phyloP scores from a whole-genome alignment of 1,284 basidiomycete species.

The Cryptococcus jaspeensis region DNA sequence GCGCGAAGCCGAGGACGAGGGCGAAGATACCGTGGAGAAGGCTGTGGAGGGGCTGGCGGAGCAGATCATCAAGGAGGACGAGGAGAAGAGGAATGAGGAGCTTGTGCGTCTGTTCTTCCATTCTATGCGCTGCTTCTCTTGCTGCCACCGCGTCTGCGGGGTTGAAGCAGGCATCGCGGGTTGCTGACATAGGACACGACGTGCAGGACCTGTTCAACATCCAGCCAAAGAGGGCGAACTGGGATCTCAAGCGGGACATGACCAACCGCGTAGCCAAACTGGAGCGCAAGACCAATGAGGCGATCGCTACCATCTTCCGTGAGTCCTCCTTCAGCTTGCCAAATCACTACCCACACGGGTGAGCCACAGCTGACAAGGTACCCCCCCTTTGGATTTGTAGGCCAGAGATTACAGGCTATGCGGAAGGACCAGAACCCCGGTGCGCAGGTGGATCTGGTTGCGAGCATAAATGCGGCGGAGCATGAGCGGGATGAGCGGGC shows the following conservation, averaged over 20 bases:
- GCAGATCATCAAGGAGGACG: slow-evolving; percentile 79
- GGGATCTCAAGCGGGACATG: slow-evolving; percentile 95
- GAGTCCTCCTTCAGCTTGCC: slow-evolving; percentile 40
- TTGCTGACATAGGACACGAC: background rate
- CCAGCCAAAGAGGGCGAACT: slow-evolving; percentile 91
- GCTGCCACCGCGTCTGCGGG: background rate
- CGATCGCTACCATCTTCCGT: slow-evolving; percentile 91
- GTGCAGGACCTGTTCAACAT: slow-evolving; percentile 90
- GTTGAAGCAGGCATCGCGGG: background rate
- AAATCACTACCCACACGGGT: background rate
- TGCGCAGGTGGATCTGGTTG: slow-evolving; percentile 46
- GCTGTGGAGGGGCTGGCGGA: slow-evolving; percentile 80
- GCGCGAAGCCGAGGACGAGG: slow-evolving; percentile 57
- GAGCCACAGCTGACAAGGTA: background rate
- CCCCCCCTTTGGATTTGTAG: slow-evolving; percentile 17
- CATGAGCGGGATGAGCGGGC: slow-evolving; percentile 37
- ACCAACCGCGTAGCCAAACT: slow-evolving; percentile 83
- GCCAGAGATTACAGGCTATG: slow-evolving; percentile 48
- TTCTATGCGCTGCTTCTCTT: background rate
- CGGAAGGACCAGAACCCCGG: slow-evolving; percentile 35
- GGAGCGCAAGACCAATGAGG: slow-evolving; percentile 86
- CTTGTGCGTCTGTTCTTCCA: slow-evolving; percentile 65
- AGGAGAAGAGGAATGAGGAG: slow-evolving; percentile 77
- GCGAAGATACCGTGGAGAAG: slow-evolving; percentile 79
- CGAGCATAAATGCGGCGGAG: slow-evolving; percentile 47